Percentiles rank a stretch among this genome's conserved stretches.
These are phyloP conservation scores for Samsoniella hepiali DNA, from an alignment of 2,329 filamentous ascomycete species.

Conservation along the genomic window DNA sequence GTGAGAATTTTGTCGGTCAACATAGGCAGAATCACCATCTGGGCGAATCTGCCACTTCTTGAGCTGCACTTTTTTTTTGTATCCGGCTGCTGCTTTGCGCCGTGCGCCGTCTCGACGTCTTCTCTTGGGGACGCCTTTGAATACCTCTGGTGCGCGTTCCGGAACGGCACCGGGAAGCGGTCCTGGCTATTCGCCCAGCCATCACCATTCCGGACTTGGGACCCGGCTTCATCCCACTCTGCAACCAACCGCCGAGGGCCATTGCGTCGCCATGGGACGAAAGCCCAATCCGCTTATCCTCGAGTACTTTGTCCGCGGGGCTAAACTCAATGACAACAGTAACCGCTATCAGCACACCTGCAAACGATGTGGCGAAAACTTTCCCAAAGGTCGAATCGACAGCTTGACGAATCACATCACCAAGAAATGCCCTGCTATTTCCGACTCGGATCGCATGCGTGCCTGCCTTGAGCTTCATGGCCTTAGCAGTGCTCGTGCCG, in stretches of 20 bases:
- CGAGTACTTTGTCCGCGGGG: constrained; percentile 83
- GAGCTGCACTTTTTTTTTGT: neutral
- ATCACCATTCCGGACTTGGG: neutral
- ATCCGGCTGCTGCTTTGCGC: constrained; percentile 3
- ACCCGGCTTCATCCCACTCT: neutral
- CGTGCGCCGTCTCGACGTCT: neutral
- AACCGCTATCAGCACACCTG: constrained; percentile 92
- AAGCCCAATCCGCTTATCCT: constrained; percentile 81
- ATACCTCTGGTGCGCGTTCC: constrained; percentile 2
- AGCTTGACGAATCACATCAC: constrained; percentile 76
- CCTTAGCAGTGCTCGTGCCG: constrained; percentile 50
- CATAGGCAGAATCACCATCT: constrained; percentile 36
- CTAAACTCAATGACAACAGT: constrained; percentile 83
- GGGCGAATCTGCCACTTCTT: constrained; percentile 23
- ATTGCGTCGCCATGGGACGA: constrained; percentile 62
- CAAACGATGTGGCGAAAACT: constrained; percentile 82
- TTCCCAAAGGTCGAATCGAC: constrained; percentile 85
- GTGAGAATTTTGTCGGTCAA: constrained; percentile 43
- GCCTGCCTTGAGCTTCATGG: constrained; percentile 71
- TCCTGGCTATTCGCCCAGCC: neutral
- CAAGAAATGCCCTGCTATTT: constrained; percentile 80
- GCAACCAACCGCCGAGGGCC: neutral
- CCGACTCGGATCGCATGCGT: constrained; percentile 70
- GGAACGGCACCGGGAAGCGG: constrained; percentile 6
- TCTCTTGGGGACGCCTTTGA: constrained; percentile 15